Evolutionary conservation across 345 rosid genomes (phyloP).

Genomic region (Physaria fendleri): DNA sequence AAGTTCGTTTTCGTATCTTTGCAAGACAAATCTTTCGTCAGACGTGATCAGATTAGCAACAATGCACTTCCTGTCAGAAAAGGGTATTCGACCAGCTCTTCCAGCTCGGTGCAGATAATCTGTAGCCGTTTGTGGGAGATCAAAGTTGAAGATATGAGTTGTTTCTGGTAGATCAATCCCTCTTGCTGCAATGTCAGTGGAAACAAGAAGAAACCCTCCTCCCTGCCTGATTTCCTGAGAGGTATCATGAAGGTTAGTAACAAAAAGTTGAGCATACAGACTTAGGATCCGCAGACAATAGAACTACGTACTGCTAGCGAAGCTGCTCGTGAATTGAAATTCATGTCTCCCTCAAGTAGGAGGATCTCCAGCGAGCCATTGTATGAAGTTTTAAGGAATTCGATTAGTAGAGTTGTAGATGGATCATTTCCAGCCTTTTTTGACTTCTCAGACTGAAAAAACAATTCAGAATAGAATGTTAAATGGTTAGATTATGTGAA

Average conservation of each 20-base stretch:
- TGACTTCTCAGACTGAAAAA: conserved; percentile 79
- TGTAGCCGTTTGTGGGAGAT: conserved; percentile 69
- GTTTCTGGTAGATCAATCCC: conserved; percentile 91
- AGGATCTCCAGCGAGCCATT: conserved; percentile 46
- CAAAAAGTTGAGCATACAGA: background rate
- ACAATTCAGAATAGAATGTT: conserved; percentile 7
- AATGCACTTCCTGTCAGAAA: conserved; percentile 63
- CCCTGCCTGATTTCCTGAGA: conserved; percentile 70
- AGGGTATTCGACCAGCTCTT: conserved; percentile 87
- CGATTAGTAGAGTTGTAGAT: conserved; percentile 49
- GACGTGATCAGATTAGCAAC: conserved; percentile 61
- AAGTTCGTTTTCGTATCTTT: conserved; percentile 81
- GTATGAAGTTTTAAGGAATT: conserved; percentile 57
- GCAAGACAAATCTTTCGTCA: conserved; percentile 81
- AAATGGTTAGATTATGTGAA: conserved; percentile 1
- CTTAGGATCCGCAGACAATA: background rate
- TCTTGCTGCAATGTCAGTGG: conserved; percentile 90
- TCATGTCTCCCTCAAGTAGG: conserved; percentile 72
- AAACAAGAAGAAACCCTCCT: conserved; percentile 74
- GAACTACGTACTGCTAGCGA: conserved; percentile 54
- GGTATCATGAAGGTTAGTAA: background rate
- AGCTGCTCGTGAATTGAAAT: conserved; percentile 81
- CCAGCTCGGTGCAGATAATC: conserved; percentile 94
- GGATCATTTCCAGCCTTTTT: conserved; percentile 76
- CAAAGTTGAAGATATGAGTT: conserved; percentile 85